phyloP scores from a whole-genome alignment of 116 monocot genomes.

The Zostera marina region DNA sequence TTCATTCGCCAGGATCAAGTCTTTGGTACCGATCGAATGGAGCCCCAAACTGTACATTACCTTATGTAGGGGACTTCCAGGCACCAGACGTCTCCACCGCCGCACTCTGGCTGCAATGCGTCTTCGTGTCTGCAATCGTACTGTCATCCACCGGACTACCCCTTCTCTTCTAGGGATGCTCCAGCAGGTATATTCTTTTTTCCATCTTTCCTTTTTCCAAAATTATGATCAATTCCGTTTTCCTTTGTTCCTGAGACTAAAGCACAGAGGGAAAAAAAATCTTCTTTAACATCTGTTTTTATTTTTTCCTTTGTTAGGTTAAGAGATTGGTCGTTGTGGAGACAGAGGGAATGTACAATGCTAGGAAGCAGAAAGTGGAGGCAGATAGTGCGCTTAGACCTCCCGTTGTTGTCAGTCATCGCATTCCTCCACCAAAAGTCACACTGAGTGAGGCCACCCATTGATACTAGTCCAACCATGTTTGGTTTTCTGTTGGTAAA shows the following conservation, averaged over 20 bases:
- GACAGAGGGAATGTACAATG: constrained; percentile 76
- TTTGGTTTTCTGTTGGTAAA: not conserved
- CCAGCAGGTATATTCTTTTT: constrained; percentile 33
- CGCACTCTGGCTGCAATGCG: constrained; percentile 93
- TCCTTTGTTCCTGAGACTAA: not conserved
- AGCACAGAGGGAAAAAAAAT: no score
- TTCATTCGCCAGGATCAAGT: constrained; percentile 18
- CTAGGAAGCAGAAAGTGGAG: constrained; percentile 57
- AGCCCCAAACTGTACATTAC: constrained; percentile 75
- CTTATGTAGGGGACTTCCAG: constrained; percentile 73
- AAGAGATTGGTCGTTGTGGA: constrained; percentile 92
- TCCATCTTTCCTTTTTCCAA: not conserved
- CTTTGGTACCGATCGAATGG: constrained; percentile 58
- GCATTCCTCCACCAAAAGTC: constrained; percentile 7
- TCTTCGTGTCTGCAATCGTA: constrained; percentile 85
- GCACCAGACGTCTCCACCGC: constrained; percentile 79
- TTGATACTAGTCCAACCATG: not conserved
- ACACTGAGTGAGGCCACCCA: not conserved
- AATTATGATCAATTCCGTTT: not conserved
- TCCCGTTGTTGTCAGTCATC: constrained; percentile 64
- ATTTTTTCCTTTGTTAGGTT: constrained; percentile 20
- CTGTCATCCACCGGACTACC: constrained; percentile 81
- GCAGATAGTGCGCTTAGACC: constrained; percentile 46
- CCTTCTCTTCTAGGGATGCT: constrained; percentile 94
- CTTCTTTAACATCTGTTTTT: no score